Conservation (phyloP, 768 basidiomycete species). For the Termitomyces sp. region DNA sequence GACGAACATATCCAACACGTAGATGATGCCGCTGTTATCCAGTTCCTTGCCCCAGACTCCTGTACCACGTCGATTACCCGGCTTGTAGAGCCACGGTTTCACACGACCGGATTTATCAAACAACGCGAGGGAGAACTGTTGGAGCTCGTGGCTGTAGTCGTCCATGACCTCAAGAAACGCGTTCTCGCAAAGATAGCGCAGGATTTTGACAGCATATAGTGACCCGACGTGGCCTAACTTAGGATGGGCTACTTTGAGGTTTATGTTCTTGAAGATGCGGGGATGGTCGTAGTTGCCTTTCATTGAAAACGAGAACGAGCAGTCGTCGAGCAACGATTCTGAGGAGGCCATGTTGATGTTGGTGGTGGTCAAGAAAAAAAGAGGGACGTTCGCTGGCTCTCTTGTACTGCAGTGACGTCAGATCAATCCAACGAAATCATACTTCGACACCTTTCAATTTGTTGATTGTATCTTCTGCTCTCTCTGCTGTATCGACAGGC, state of each 20-base stretch:
- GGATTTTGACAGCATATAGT: constrained; percentile 11
- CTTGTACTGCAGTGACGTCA: not conserved
- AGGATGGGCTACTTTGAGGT: constrained; percentile 6
- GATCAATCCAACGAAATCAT: not conserved
- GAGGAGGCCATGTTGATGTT: not conserved
- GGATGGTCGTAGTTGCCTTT: constrained; percentile 7
- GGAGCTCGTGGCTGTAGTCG: constrained; percentile 26
- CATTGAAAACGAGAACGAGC: not conserved
- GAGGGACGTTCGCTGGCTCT: not conserved
- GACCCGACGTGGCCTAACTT: constrained; percentile 7
- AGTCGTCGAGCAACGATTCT: not conserved
- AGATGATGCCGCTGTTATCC: constrained; percentile 23
- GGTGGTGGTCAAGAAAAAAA: not conserved
- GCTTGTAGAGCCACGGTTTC: constrained; percentile 20
- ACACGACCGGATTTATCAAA: constrained; percentile 27
- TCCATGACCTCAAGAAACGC: constrained; percentile 24
- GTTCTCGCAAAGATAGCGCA: constrained; percentile 2
- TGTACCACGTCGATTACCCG: constrained; percentile 26
- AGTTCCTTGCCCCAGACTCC: constrained; percentile 29
- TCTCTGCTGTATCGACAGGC: not conserved
- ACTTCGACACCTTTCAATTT: not conserved
- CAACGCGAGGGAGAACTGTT: constrained; percentile 22
- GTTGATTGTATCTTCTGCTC: not conserved
- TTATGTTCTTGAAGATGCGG: constrained; percentile 1
- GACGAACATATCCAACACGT: constrained; percentile 23